Evolutionary conservation across 768 basidiomycete genomes (phyloP), one percentile per base, ranked within the genome.

Genomic region (Tricholoma saponaceum): DNA sequence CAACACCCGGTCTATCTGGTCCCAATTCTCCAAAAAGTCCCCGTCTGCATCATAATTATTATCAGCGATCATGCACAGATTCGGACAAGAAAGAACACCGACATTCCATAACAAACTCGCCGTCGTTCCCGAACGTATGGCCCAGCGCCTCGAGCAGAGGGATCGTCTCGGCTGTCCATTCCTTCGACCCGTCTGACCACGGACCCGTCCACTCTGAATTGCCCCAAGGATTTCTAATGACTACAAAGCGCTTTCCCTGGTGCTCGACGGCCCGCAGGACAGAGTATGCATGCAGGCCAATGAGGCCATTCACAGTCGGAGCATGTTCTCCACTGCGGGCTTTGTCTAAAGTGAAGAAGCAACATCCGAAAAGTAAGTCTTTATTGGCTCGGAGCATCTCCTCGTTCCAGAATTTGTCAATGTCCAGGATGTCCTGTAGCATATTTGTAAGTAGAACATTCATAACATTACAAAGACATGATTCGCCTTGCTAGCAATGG

Each of bases 31-130:
- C 47, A 75, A 62, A 62, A 74, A 76, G 51, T 77, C 75, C 33
- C 67, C 62, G 57, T 75, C 74, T 76, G 43, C 6, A 33, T 1
- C 13, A 41, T 28, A 16, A 16, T 23, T 16, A n/a, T 25, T 2
- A 37, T 44, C 49, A 25, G 20, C 2, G 6, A 8, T 20, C 14
- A 30, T 46, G n/a, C 12, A 32, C 14, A 10, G 14, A 14, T 37
- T 51, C 32, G 4, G 0, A 16, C 1, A 26, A 18, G 13, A 30
- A 44, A 5, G 12, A 35, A 5, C 25, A 66, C 72, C 54, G 49
- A 76, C 74, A 76, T 70, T 82, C 82, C 81, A 82, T 82, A 7
- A 83, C 70, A 52, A 83, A 83, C 49, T 79, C 72, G 0, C 82
- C 82, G 58, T 79, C 76, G 30, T 76, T 67, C 7, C 81, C 81